phyloP scores from a whole-genome alignment of 345 rosid species.

The Rhodomyrtus tomentosa region DNA sequence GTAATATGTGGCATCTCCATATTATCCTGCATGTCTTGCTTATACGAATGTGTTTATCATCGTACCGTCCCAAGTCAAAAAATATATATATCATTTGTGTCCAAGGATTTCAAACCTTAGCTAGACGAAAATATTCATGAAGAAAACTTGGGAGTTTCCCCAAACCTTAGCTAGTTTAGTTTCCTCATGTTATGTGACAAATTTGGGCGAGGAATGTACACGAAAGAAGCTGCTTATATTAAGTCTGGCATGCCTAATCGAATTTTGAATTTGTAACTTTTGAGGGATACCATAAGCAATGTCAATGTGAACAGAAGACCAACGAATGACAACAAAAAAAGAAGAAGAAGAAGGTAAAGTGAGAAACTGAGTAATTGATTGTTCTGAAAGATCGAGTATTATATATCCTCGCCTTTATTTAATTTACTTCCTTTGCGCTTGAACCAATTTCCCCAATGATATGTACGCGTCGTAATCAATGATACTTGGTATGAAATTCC shows the following conservation, averaged over 20 bases:
- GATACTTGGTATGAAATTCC: not conserved
- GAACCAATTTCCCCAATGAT: not conserved
- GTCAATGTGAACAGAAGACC: not conserved
- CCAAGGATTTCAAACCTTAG: not conserved
- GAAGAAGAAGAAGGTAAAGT: not conserved
- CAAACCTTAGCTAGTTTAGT: not conserved
- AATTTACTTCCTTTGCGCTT: not conserved
- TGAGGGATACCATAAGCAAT: slow-evolving; percentile 2
- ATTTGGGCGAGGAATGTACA: not conserved
- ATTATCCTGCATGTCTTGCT: not conserved
- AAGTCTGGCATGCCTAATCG: not conserved
- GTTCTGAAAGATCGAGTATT: not conserved
- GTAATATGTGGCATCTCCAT: not conserved
- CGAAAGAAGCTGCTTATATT: not conserved
- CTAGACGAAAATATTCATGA: not conserved
- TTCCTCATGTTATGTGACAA: not conserved
- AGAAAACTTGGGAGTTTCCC: not conserved
- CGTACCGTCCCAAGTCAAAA: not conserved
- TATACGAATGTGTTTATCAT: not conserved
- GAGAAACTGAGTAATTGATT: not conserved
- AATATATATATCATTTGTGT: not conserved
- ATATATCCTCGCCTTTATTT: not conserved
- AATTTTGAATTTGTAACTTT: slow-evolving; percentile 6
- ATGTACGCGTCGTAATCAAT: not conserved
- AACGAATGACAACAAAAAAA: not conserved